Evolutionary conservation across 306 rosid species (phyloP).

Genomic region (Casuarina equisetifolia): DNA sequence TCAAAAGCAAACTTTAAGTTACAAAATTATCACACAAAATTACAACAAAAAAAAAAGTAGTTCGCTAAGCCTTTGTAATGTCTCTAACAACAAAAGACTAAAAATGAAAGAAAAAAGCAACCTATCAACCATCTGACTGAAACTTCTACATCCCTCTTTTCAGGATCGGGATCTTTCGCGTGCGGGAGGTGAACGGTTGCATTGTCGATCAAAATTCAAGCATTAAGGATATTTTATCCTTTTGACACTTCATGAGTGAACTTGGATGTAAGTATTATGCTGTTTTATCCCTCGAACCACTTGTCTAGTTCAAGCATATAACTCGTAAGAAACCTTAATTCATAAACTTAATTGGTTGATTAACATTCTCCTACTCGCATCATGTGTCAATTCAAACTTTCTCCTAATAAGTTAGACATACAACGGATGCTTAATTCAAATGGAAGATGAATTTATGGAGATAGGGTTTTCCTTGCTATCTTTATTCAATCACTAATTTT

Average conservation of each 20-base stretch:
- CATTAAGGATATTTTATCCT: background rate
- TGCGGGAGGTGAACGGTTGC: conserved; percentile 71
- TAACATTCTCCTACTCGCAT: too few species aligned
- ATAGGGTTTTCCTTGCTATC: too few species aligned
- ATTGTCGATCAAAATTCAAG: conserved; percentile 20
- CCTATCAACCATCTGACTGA: conserved; percentile 37
- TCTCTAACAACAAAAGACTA: conserved; percentile 30
- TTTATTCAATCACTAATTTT: too few species aligned
- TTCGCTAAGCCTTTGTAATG: conserved; percentile 13
- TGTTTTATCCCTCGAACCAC: background rate
- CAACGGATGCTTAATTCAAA: too few species aligned
- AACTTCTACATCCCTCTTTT: conserved; percentile 30
- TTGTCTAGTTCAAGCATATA: background rate
- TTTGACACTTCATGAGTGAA: background rate
- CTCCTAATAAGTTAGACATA: too few species aligned
- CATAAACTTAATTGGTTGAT: too few species aligned
- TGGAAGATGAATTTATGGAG: too few species aligned
- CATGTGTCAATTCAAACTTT: too few species aligned
- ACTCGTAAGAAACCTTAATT: background rate
- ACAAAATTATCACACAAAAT: conserved; percentile 23
- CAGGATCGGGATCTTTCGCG: conserved; percentile 53
- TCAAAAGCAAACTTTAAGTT: conserved; percentile 8
- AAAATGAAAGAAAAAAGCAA: conserved; percentile 20
- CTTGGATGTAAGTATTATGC: background rate
- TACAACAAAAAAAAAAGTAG: conserved; percentile 21